Conservation (phyloP, 2,329 filamentous ascomycete species). For the Colletotrichum sp. region DNA sequence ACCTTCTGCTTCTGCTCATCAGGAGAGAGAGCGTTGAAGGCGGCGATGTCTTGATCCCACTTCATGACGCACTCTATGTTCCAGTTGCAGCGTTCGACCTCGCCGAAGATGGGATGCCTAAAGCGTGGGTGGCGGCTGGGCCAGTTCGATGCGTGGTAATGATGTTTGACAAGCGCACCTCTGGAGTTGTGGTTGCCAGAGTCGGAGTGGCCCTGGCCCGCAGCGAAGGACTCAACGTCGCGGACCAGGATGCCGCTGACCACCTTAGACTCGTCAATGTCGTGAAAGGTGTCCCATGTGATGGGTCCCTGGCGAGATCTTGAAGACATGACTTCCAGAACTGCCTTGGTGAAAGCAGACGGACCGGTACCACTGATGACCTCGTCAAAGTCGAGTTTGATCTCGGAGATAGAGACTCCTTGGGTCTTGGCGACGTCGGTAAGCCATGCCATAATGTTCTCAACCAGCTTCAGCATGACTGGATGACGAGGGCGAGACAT, state of each 20-base stretch:
- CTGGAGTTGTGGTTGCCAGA: constrained; percentile 73
- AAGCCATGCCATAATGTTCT: constrained; percentile 73
- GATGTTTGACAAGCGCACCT: constrained; percentile 72
- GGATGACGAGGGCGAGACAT: constrained; percentile 71
- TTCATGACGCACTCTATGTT: constrained; percentile 64
- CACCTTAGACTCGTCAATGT: constrained; percentile 68
- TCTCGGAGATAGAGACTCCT: constrained; percentile 60
- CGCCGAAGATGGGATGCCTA: constrained; percentile 71
- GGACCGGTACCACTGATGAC: constrained; percentile 77
- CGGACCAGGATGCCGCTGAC: constrained; percentile 70
- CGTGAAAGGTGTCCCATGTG: constrained; percentile 70
- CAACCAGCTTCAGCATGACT: constrained; percentile 71
- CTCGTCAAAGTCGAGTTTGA: constrained; percentile 74
- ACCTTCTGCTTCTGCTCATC: constrained; percentile 62
- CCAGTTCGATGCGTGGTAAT: constrained; percentile 79
- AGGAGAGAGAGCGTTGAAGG: constrained; percentile 61
- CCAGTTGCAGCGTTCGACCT: constrained; percentile 77
- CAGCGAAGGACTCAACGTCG: constrained; percentile 75
- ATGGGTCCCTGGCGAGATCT: constrained; percentile 37
- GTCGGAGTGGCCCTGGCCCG: constrained; percentile 75
- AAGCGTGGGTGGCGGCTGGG: constrained; percentile 69
- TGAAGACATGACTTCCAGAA: constrained; percentile 66
- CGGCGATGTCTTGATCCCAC: constrained; percentile 70
- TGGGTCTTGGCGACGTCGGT: constrained; percentile 64
- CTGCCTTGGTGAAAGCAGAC: constrained; percentile 70